Base-by-base conservation (phyloP, 805 yeast genomes). In the Sugiyamaella floridensis region DNA sequence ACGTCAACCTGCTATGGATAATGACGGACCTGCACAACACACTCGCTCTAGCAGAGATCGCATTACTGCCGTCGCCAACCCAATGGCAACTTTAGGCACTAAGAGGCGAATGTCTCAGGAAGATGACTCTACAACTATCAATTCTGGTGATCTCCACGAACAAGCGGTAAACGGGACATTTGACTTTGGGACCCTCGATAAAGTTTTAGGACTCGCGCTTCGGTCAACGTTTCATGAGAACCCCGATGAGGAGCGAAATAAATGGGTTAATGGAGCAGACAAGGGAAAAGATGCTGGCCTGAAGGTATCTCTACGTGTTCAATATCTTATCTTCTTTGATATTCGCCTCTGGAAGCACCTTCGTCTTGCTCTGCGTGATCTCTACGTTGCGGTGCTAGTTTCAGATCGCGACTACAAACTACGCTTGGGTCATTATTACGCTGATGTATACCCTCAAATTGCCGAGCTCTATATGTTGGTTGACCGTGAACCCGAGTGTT, bases 401-500 rank as follows among this genome's bases (percentile, higher is more conserved):
- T 79, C 87, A 12, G 82, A 82, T 60, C 66, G 76, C 48, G 69
- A 67, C 12, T 83, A 75, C 63, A 83, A 82, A 61, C 66, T 75
- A 29, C 64, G 83, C n/a, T 70, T 86, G 42, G 82, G 85, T n/a
- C 77, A 79, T 41, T 92, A 89, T 60, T 89, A 89, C 62, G 85
- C 89, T 43, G 95, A 89, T 59, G 72, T 89, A 0, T 92, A 92
- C 65, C 90, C 95, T 0, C 76, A 79, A 8, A 68, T 87, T 14
- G 81, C 86, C 0, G 87, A 87, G 56, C 73, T 85, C 71, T 86
- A 83, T 59, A 73, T 86, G 46, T 69, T 77, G 0, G 71, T 81
- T 57, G 99, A 93, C 63, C 76, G 96, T 55, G 98, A 93, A 63
- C 96, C 97, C 0, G 96, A 89, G 60, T 69, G 80, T 51, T 87